Conservation (phyloP, 805 yeast species). For the Candida alai region DNA sequence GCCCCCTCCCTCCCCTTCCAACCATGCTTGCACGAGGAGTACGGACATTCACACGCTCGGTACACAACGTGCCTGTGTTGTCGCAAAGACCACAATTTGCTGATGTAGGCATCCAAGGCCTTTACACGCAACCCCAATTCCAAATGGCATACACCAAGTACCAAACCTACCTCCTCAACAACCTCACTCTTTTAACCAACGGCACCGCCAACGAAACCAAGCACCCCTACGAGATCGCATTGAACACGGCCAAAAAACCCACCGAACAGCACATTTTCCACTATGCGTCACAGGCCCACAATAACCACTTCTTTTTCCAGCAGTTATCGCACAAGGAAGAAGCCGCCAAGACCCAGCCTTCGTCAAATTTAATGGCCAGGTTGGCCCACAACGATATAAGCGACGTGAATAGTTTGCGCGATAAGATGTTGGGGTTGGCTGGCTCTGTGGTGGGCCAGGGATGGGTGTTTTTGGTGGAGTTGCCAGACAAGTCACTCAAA, state of each 20-base stretch:
- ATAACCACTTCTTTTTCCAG: slow-evolving; percentile 84
- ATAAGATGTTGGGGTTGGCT: slow-evolving; percentile 46
- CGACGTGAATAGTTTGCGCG: slow-evolving; percentile 48
- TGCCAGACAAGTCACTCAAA: slow-evolving; percentile 53
- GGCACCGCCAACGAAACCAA: slow-evolving; percentile 81
- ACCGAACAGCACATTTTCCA: slow-evolving; percentile 72
- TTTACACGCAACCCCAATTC: slow-evolving; percentile 65
- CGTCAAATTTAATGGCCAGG: slow-evolving; percentile 35
- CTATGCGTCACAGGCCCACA: slow-evolving; percentile 85
- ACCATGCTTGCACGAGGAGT: not conserved
- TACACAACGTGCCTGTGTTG: slow-evolving; percentile 66
- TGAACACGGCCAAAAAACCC: slow-evolving; percentile 63
- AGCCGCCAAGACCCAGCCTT: slow-evolving; percentile 34
- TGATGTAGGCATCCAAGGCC: slow-evolving; percentile 54
- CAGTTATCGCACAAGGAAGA: slow-evolving; percentile 41
- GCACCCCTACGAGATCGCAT: slow-evolving; percentile 65
- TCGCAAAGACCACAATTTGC: slow-evolving; percentile 35
- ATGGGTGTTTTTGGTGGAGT: slow-evolving; percentile 71
- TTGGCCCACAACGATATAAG: slow-evolving; percentile 30
- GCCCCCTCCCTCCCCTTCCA: too few species aligned
- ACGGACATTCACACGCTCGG: slow-evolving; percentile 22
- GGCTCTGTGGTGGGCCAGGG: slow-evolving; percentile 63
- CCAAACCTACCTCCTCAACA: slow-evolving; percentile 62
- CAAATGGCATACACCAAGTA: slow-evolving; percentile 76
- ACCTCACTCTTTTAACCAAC: slow-evolving; percentile 58